phyloP scores from a whole-genome alignment of 805 yeast genomes.

The Candida adriatica region DNA sequence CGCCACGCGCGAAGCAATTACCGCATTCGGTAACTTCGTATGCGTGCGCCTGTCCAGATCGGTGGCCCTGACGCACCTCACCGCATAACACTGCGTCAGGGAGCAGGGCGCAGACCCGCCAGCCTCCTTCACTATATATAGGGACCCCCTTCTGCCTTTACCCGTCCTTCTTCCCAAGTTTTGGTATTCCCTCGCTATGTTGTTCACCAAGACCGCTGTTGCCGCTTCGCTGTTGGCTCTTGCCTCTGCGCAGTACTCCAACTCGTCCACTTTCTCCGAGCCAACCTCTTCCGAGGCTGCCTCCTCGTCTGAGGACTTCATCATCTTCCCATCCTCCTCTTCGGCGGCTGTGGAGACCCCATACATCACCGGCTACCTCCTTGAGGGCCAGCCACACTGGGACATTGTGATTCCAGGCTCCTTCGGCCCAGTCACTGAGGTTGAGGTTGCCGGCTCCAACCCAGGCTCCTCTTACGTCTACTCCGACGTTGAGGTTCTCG shows the following conservation, averaged over 20 bases:
- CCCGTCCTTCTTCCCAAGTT: too few relatives aligned
- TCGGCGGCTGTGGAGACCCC: slow-evolving; percentile 14
- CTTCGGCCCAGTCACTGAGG: slow-evolving; percentile 17
- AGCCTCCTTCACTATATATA: too few relatives aligned
- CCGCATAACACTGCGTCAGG: too few relatives aligned
- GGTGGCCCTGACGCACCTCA: too few relatives aligned
- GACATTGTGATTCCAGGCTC: slow-evolving; percentile 20
- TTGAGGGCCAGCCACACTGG: slow-evolving; percentile 23
- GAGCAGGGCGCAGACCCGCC: too few relatives aligned
- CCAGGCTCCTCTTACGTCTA: slow-evolving; percentile 17
- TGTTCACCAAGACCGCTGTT: slow-evolving; percentile 12
- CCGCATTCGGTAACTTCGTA: too few relatives aligned
- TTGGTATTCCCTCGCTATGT: slow-evolving; percentile 9
- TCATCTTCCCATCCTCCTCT: slow-evolving; percentile 16
- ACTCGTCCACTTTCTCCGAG: slow-evolving; percentile 13
- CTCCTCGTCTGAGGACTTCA: slow-evolving; percentile 16
- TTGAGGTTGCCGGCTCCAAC: slow-evolving; percentile 17
- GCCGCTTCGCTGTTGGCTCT: slow-evolving; percentile 11
- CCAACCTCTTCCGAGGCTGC: slow-evolving; percentile 8
- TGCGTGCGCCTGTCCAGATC: too few relatives aligned
- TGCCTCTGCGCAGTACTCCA: slow-evolving; percentile 15
- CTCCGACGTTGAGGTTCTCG: slow-evolving; percentile 11
- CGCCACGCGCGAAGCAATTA: too few relatives aligned
- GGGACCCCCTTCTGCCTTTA: too few relatives aligned
- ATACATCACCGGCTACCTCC: slow-evolving; percentile 21